phyloP scores from a whole-genome alignment of 2,329 filamentous ascomycete species.

The Fusarium sp. region DNA sequence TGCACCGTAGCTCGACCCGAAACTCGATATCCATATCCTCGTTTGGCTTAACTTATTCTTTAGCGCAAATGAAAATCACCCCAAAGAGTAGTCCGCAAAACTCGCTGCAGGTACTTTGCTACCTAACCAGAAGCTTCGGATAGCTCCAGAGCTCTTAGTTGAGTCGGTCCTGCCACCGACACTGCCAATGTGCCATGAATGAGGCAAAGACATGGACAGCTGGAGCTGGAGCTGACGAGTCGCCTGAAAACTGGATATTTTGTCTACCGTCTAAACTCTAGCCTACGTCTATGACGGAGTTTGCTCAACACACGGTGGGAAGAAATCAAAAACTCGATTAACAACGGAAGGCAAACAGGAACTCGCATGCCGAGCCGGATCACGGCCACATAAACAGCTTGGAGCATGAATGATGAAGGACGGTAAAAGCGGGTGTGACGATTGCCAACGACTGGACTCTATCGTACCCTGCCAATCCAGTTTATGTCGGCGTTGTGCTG shows the following conservation, averaged over 20 bases:
- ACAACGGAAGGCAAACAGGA: slow-evolving; percentile 12
- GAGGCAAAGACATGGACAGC: slow-evolving; percentile 17
- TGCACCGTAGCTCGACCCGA: slow-evolving; percentile 10
- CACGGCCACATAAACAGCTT: slow-evolving; percentile 26
- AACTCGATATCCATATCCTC: slow-evolving; percentile 27
- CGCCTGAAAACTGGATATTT: slow-evolving; percentile 18
- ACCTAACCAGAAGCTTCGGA: slow-evolving; percentile 24
- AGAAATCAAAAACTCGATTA: neutral
- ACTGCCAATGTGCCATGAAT: neutral
- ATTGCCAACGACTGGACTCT: slow-evolving; percentile 24
- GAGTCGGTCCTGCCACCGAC: slow-evolving; percentile 26
- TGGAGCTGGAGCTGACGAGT: slow-evolving; percentile 8
- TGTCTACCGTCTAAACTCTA: neutral
- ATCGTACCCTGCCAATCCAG: slow-evolving; percentile 1
- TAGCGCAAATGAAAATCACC: slow-evolving; percentile 13
- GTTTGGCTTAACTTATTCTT: slow-evolving; percentile 8
- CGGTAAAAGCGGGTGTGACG: slow-evolving; percentile 35
- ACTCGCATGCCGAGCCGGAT: slow-evolving; percentile 39
- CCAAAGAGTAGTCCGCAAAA: slow-evolving; percentile 1
- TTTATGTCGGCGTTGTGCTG: slow-evolving; percentile 8
- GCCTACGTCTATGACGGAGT: slow-evolving; percentile 31
- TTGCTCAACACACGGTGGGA: neutral
- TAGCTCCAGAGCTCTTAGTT: slow-evolving; percentile 4
- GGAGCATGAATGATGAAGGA: slow-evolving; percentile 8
- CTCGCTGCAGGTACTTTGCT: slow-evolving; percentile 9